Base-by-base conservation (phyloP, 257 asterid genomes). In the Ligustrum vulgare region DNA sequence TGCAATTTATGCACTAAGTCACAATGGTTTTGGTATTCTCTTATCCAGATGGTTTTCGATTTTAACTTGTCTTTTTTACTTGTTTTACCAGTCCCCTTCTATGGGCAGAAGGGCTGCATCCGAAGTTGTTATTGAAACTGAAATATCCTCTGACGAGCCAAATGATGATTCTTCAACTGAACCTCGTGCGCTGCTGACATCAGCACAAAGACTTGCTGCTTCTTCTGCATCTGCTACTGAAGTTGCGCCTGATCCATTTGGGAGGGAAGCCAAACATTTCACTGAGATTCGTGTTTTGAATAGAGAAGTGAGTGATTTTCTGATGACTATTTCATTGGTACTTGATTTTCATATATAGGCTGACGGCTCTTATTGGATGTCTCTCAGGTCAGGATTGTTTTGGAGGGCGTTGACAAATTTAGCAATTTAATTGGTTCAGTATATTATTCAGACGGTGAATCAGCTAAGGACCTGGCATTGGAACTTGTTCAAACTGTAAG, bases 231-330 rank as follows among this genome's bases (percentile, higher is more conserved):
- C 93, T 47, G 71, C 77, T 70, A 82, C 78, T 77, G 99, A 92
- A 81, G 96, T 83, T 81, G 82, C 94, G 23, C 89, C 96, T 43
- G 99, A 95, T 79, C 91, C 96, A 58, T 95, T 80, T 78, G 99
- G 96, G 51, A 95, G 86, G 81, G 99, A 95, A 84, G 98, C 99
- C 74, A 95, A 93, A 79, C 99, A 93, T 84, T 95, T 91, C 81
- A 90, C 99, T 0, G 99, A 95, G 86, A 82, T 84, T 36, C 99
- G 98, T 56, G 97, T 95, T 15, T 82, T 93, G 79, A 91, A 91
- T 80, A 90, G 98, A 93, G 96, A 95, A 75, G 99, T 95, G 80
- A 80, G 98, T 76, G 56, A n/a, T 45, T 64, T 36, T 64, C 71
- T 47, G 41, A 16, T 32, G 37, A 41, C 45, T 39, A 11, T 1